Base-by-base conservation (phyloP, 768 basidiomycete genomes). In the Boletus reticulatus region DNA sequence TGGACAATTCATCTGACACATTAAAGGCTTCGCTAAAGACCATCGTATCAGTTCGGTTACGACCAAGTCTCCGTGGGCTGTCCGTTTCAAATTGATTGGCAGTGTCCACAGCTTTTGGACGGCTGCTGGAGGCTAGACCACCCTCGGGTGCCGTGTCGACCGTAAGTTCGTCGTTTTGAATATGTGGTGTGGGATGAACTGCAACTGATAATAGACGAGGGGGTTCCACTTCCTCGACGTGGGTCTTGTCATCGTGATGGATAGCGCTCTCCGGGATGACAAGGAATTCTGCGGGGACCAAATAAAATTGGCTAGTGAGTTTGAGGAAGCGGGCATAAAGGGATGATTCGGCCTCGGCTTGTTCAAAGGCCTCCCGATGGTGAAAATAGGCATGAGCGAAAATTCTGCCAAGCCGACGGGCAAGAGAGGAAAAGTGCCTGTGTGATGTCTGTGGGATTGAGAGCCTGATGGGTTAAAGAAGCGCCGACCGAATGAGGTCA, bases 301-400 rank as follows among this genome's bases (percentile, higher is more conserved):
- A 78, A 56, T 88, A 84, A 73, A 89, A 95, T 66, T 84, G 84
- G 56, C 80, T 78, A 9, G 89, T 88, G 55, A 96, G 82, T 12
- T 87, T 87, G 53, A 94, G 81, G 77, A 96, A 96, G 63, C 94
- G 88, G 36, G 88, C 87, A 66, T 96, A 95, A 4, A 97, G 78
- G 0, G 89, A 89, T 8, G 89, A 92, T 72, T 97, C 94, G 7
- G 85, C 91, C 73, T 95, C 93, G 31, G 88, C 88, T 67, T 92
- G 89, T 62, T 92, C 88, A 68, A 96, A 96, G 1, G 84, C 84
- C 67, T 94, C 94, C 59, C 92, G 87, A 71, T 96, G 94, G 69
- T 94, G 92, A 75, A 88, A 95, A 77, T 94, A 98, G 2, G 94
- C 94, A 71, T 99, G 96, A 0, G 92, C 92, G 67, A 99, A 98